A percentile compares a stretch with the other conserved stretches of the same genome.
These are phyloP conservation scores for Diplodia intermedia DNA, from an alignment of 2,329 filamentous ascomycete genomes.

Conservation along the genomic window DNA sequence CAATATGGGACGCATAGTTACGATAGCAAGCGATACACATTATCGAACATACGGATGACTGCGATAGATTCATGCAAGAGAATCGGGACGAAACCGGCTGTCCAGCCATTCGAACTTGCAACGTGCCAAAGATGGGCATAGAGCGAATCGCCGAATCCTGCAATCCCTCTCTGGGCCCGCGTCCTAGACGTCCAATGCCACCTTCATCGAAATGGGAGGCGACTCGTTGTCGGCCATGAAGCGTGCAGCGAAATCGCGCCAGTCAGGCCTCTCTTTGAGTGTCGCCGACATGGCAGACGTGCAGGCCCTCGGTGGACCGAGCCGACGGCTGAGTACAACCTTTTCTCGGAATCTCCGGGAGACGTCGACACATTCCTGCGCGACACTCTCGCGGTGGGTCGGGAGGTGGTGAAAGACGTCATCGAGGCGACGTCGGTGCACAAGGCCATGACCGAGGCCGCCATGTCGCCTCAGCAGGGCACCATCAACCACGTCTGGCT, in stretches of 20 bases:
- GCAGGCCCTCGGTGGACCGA: constrained; percentile 51
- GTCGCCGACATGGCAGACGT: constrained; percentile 58
- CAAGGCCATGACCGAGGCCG: constrained; percentile 65
- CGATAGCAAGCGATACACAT: too few relatives aligned
- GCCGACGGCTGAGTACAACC: constrained; percentile 37
- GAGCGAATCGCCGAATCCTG: constrained; percentile 46
- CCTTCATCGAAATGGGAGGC: constrained; percentile 51
- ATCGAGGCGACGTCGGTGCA: constrained; percentile 66
- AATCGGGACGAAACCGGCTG: neutral
- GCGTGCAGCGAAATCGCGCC: constrained; percentile 49
- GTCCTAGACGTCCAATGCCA: constrained; percentile 40
- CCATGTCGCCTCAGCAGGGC: constrained; percentile 64
- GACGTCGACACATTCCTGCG: constrained; percentile 55
- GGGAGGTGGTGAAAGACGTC: constrained; percentile 62
- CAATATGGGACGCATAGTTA: too few relatives aligned
- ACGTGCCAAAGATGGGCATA: constrained; percentile 41
- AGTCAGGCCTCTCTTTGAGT: constrained; percentile 46
- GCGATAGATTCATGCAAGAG: too few relatives aligned
- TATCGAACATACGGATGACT: too few relatives aligned
- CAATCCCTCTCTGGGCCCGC: constrained; percentile 35
- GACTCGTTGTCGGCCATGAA: constrained; percentile 41
- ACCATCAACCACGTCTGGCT: constrained; percentile 70
- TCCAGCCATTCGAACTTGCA: neutral
- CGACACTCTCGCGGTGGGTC: constrained; percentile 57
- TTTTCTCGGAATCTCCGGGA: constrained; percentile 58